Conservation (phyloP, 768 basidiomycete species). For the Mycena galopus region DNA sequence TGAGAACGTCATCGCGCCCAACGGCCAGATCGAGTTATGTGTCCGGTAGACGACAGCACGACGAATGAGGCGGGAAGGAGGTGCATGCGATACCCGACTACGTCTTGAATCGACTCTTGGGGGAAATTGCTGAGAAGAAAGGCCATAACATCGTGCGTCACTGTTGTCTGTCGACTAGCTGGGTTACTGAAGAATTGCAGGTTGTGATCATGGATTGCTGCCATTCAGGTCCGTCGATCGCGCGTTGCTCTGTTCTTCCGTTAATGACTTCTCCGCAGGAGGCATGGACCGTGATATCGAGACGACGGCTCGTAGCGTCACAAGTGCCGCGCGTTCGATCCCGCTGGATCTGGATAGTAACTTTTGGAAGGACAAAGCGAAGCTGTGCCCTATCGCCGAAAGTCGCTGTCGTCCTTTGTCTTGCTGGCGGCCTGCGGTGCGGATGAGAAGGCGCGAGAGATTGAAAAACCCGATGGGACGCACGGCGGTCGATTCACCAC, state of each 20-base stretch:
- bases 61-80: not conserved
- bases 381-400: not conserved
- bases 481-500: not conserved
- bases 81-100: conserved; percentile 16
- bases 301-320: not conserved
- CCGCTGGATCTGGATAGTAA: not conserved
- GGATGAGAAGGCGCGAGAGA: not conserved
- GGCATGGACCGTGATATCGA: not conserved
- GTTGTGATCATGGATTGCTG: not conserved
- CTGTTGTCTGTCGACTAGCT: not conserved
- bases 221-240: conserved; percentile 2
- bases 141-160: conserved; percentile 1
- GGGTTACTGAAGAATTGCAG: not conserved
- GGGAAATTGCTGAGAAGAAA: conserved; percentile 7
- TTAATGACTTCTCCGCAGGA: not conserved
- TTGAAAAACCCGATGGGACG: not conserved
- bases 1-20: no score
- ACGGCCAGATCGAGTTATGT: not conserved
- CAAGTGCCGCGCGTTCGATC: not conserved
- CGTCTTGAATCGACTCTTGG: not conserved
- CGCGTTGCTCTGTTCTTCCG: not conserved
- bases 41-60: conserved; percentile 10
- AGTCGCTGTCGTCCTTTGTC: not conserved
- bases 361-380: not conserved
- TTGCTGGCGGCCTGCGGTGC: not conserved